Conservation (phyloP, 1,284 basidiomycete genomes). For the Fistulina hepatica region DNA sequence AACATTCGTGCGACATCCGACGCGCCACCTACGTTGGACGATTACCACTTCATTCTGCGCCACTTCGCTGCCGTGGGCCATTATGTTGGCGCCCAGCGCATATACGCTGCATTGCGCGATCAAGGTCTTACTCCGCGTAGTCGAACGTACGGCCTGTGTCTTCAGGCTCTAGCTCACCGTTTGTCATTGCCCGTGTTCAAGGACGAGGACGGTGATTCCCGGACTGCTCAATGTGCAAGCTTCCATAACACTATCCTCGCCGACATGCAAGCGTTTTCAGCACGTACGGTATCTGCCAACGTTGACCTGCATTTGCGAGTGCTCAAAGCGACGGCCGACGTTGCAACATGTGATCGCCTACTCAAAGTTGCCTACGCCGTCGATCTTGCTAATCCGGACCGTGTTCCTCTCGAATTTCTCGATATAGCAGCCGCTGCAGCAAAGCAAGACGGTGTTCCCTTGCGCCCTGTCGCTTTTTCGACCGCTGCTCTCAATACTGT, state of each 20-base stretch:
- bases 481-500: constrained; percentile 59
- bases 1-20: constrained; percentile 55
- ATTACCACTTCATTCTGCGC: constrained; percentile 62
- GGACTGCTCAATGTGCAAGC: constrained; percentile 32
- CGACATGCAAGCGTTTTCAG: constrained; percentile 40
- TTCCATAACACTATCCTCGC: constrained; percentile 34
- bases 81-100: constrained; percentile 40
- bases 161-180: constrained; percentile 58
- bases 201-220: constrained; percentile 22
- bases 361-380: constrained; percentile 60
- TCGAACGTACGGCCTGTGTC: constrained; percentile 48
- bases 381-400: constrained; percentile 62
- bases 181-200: constrained; percentile 43
- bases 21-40: constrained; percentile 39
- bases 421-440: constrained; percentile 13
- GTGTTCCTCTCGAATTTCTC: constrained; percentile 36
- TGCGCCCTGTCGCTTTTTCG: constrained; percentile 40
- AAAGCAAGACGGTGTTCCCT: constrained; percentile 10
- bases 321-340: constrained; percentile 50
- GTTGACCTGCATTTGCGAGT: constrained; percentile 58
- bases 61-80: constrained; percentile 67
- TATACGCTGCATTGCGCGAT: constrained; percentile 47
- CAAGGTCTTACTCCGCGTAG: constrained; percentile 34
- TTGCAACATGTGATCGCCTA: constrained; percentile 41
- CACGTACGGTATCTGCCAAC: constrained; percentile 44